Base-by-base conservation (phyloP, 805 yeast genomes). In the Komagataella ulmi region DNA sequence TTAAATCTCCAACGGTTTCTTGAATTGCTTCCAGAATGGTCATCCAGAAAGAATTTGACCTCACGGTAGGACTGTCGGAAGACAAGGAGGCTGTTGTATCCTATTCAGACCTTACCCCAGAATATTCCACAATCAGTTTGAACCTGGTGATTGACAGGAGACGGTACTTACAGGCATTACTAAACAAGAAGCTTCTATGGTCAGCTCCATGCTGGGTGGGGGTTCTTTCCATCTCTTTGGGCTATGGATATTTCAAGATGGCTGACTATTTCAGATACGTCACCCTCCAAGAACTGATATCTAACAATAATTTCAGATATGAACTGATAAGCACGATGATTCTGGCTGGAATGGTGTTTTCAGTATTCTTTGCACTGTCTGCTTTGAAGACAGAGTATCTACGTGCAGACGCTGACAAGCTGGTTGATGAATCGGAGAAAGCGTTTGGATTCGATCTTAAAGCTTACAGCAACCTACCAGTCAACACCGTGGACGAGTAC, bases 121-220 rank as follows among this genome's bases (percentile, higher is more conserved):
- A 75, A 30, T 70, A 72, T 45, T 71, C 83, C 1, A 76, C 77
- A 47, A 85, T 85, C 8, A 77, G 83, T 1, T 60, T 82, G 51
- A 80, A 78, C 53, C 65, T 85, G 54, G 79, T 83, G 30, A 79
- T 85, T 53, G 93, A 85, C 61, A 79, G 73, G 56, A 67, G 77
- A 52, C 61, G 75, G 21, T 72, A 68, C 55, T 61, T 69, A 45
- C 83, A 78, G 59, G 65, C 80, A 1, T 54, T 64, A 23, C 69
- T 79, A 51, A 77, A 75, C 60, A 71, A 61, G 53, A 58, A 59
- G 48, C 58, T 79, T 45, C 70, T 79, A 49, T 72, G 73, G 69
- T 75, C 74, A 60, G 77, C 75, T 3, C 53, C 68, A 19, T 67
- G 78, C 0, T 48, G 72, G 8, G 48, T 65, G 1, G 3, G 66